phyloP scores from a whole-genome alignment of 805 yeast species.

The Kuraishia molischiana region DNA sequence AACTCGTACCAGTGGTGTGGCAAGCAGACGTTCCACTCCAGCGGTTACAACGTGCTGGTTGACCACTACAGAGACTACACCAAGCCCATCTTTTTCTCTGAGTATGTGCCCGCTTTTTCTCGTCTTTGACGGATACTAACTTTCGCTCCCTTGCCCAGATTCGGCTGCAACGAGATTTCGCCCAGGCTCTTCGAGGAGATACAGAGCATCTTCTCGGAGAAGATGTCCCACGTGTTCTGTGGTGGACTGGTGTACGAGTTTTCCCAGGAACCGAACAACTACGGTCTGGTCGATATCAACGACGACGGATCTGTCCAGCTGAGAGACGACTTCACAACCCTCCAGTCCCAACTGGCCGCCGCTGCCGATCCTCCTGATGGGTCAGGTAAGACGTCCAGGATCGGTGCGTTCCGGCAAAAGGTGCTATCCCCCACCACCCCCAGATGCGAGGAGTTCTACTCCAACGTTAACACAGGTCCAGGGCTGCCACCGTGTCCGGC shows the following conservation, averaged over 20 bases:
- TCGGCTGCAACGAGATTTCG: conserved; percentile 73
- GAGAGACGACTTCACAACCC: conserved; percentile 31
- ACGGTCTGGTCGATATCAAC: conserved; percentile 56
- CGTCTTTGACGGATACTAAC: too few relatives aligned
- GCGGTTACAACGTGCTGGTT: conserved; percentile 67
- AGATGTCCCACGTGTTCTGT: conserved; percentile 68
- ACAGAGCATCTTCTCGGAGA: conserved; percentile 51
- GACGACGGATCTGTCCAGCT: conserved; percentile 31
- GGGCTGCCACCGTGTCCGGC: conserved; percentile 38
- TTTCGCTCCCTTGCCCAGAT: conserved; percentile 12
- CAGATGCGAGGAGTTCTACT: conserved; percentile 28
- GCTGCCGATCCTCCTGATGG: conserved; percentile 16
- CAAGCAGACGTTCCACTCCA: conserved; percentile 65
- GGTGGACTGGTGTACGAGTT: conserved; percentile 85
- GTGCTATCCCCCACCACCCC: background rate
- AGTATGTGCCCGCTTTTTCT: conserved; percentile 36
- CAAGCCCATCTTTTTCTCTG: conserved; percentile 81
- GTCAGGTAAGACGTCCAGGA: conserved; percentile 10
- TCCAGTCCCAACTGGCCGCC: conserved; percentile 32
- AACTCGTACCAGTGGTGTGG: conserved; percentile 88
- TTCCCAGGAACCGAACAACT: conserved; percentile 69
- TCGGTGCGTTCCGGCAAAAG: background rate
- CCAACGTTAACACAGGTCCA: conserved; percentile 28
- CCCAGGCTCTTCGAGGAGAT: conserved; percentile 81
- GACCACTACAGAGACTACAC: conserved; percentile 58